These are phyloP conservation scores for Colletotrichum sp. DNA, from an alignment of 2,329 filamentous ascomycete species.

Conservation along the genomic window DNA sequence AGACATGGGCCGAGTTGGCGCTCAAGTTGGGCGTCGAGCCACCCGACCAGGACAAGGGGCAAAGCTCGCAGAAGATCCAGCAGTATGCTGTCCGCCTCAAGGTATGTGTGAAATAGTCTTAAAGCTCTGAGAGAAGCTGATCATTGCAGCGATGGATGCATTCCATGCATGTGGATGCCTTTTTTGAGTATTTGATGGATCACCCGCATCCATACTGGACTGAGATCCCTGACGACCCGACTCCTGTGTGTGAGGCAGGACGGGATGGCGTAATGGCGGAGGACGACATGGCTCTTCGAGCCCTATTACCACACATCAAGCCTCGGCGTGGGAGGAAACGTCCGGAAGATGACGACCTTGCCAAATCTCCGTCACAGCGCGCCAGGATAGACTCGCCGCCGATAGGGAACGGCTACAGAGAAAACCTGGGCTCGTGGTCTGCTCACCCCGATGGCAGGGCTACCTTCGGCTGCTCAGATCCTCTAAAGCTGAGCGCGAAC, in stretches of 20 bases:
- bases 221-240: conserved; percentile 70
- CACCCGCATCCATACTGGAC: conserved; percentile 82
- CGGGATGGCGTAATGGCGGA: conserved; percentile 85
- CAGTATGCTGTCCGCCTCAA: conserved; percentile 94
- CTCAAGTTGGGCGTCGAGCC: conserved; percentile 88
- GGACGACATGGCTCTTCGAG: conserved; percentile 87
- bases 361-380: conserved; percentile 60
- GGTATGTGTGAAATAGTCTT: conserved; percentile 48
- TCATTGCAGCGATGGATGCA: conserved; percentile 84
- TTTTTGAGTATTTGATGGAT: conserved; percentile 87
- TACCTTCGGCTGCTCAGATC: conserved; percentile 36
- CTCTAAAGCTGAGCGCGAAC: conserved; percentile 40
- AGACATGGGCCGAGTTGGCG: conserved; percentile 90
- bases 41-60: conserved; percentile 79
- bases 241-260: conserved; percentile 66
- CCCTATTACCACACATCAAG: conserved; percentile 78
- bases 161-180: conserved; percentile 93
- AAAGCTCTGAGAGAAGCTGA: neutral
- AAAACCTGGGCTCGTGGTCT: conserved; percentile 53
- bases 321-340: conserved; percentile 68
- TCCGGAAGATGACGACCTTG: conserved; percentile 64
- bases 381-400: conserved; percentile 42
- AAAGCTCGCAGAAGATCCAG: conserved; percentile 92
- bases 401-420: conserved; percentile 22
- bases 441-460: conserved; percentile 46